Evolutionary conservation across 2,329 filamentous ascomycete genomes (phyloP), one percentile per base, ranked within the genome.

Genomic region (Fusarium falciforme): DNA sequence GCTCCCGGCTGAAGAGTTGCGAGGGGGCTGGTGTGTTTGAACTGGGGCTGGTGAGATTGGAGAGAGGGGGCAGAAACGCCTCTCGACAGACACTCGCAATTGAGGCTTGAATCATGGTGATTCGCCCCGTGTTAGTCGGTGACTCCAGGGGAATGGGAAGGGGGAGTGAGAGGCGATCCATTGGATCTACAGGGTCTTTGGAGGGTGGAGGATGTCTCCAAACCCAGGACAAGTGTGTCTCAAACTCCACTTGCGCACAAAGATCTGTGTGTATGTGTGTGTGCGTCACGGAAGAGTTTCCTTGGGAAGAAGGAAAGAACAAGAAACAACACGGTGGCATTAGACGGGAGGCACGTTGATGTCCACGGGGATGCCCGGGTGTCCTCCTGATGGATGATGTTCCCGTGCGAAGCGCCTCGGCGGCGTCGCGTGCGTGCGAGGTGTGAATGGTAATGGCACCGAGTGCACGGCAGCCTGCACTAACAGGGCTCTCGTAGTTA

Each of bases 181-280:
- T 77, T 74, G 66, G 74, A 77, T 77, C 75, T 77, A 76, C 70
- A 77, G 75, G 75, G 75, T 77, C 72, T 60, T 72, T 61, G 27
- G 27, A 60, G 22, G 44, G 71, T 61, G 71, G 68, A 73, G 59
- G 71, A 67, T 58, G 70, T 71, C 59, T 73, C 62, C 62, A 67
- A 36, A 49, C 70, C 70, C 60, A 62, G 54, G 71, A 60, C 38
- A 63, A 63, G 54, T 64, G 22, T 74, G 71, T 74, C 67, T 73
- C 40, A 35, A 69, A 69, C 61, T 61, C 68, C 68, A 74, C 72
- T 66, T 63, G 29, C 25, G 10, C 47, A 72, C 38, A 33, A 55
- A 68, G 36, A 60, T 38, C 47, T 17, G 47, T 64, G 40, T 64
- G 44, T 63, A 36, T 29, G 58, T 61, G 40, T 22, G 58, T 61